phyloP scores from a whole-genome alignment of 164 flowering plant species.

The Saururus chinensis region DNA sequence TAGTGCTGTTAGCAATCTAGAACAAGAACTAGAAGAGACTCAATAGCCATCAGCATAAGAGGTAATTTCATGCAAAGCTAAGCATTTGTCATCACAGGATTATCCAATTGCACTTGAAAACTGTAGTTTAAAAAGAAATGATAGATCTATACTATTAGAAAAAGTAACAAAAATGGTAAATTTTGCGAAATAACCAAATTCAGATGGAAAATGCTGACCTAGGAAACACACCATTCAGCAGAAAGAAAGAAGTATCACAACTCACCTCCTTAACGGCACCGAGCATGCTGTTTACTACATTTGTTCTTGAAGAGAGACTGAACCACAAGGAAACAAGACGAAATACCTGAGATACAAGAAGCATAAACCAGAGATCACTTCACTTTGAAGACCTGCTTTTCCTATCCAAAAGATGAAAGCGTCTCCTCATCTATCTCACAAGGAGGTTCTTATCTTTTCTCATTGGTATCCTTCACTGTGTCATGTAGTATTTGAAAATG shows the following conservation, averaged over 20 bases:
- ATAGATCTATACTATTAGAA: too few species aligned
- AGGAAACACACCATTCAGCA: neutral
- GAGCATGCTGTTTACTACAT: constrained; percentile 67
- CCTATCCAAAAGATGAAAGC: too few species aligned
- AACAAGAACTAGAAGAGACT: neutral
- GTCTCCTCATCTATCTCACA: neutral
- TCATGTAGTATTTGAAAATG: too few species aligned
- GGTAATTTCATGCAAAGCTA: too few species aligned
- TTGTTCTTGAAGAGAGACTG: constrained; percentile 60
- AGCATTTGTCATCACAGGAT: too few species aligned
- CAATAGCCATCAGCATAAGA: too few species aligned
- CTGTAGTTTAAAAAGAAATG: too few species aligned
- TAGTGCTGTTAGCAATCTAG: neutral
- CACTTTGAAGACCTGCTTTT: neutral
- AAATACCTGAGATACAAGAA: constrained; percentile 61
- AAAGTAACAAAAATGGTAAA: too few species aligned
- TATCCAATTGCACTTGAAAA: too few species aligned
- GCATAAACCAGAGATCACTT: neutral
- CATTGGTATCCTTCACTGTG: too few species aligned
- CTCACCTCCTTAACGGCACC: constrained; percentile 68
- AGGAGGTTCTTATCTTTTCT: neutral
- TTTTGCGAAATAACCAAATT: neutral
- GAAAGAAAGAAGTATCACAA: neutral
- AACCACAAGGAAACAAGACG: constrained; percentile 94
- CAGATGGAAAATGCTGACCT: neutral